Base-by-base conservation (phyloP, 441 rosid species). In the Melastoma candidum region DNA sequence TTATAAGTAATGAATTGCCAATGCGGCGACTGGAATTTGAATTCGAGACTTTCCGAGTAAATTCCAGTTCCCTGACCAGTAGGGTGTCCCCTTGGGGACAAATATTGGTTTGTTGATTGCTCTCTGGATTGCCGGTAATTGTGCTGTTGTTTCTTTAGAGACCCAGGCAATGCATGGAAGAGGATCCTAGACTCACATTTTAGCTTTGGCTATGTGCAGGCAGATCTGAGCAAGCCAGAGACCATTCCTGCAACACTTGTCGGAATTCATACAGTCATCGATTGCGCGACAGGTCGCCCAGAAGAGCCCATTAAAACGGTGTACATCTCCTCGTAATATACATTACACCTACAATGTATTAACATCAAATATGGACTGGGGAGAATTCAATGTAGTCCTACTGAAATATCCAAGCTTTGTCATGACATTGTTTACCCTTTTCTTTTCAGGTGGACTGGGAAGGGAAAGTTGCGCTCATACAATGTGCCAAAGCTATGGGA, bases 401-500 rank as follows among this genome's bases (percentile, higher is more conserved):
- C 53, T 9, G 29, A 17, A 17, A 17, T 17, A 17, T 17, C 22
- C 55, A 51, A 26, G 12, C 9, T 44, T 48, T 22, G 6, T 49
- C 44, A 41, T 64, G 32, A 46, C 2, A 44, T 71, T 58, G 29
- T 59, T 66, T 66, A 49, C 39, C 43, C 50, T 56, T 46, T 79
- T 72, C 66, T 75, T 64, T 87, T 77, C 80, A 85, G 96, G 98
- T 92, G 83, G 98, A 92, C 56, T 92, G 98, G 96, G 94, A 85
- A 87, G 96, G 98, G 53, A 92, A 87, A 80, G 96, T 92, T 68
- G 98, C 89, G 56, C 81, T 87, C 26, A 83, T 92, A 74, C 98
- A 92, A 68, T 85, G 90, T 65, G 98, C 95, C 63, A 87, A 92
- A 68, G 95, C 95, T 55, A 92, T 92, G 95, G 90, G 86, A 66